Conservation (phyloP, 805 yeast species). For the Candida ipomoeae region DNA sequence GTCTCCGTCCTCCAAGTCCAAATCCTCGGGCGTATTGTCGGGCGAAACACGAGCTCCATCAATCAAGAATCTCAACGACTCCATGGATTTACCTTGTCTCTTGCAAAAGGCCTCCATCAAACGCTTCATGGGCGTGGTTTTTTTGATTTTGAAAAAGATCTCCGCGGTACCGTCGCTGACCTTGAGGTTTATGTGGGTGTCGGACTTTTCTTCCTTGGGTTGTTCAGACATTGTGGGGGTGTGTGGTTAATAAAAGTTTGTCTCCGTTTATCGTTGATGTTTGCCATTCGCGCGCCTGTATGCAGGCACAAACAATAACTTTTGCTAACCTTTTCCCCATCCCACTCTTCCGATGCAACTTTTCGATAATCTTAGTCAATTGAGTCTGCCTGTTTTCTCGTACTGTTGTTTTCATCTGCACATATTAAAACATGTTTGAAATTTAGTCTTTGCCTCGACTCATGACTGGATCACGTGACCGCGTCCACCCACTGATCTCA, state of each 20-base stretch:
- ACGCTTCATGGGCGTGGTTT: constrained; percentile 86
- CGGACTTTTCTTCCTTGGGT: constrained; percentile 20
- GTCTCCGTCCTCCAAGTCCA: constrained; percentile 94
- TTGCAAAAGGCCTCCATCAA: constrained; percentile 97
- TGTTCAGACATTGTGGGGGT: constrained; percentile 16
- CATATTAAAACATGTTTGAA: too few species aligned
- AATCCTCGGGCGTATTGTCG: constrained; percentile 86
- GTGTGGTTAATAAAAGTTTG: background rate
- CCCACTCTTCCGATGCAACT: too few species aligned
- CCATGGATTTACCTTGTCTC: constrained; percentile 88
- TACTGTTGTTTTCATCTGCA: too few species aligned
- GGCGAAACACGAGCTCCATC: constrained; percentile 90
- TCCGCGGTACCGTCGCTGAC: constrained; percentile 94
- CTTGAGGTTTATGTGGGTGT: constrained; percentile 83
- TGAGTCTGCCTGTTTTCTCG: too few species aligned
- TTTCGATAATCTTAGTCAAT: too few species aligned
- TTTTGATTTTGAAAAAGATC: constrained; percentile 91
- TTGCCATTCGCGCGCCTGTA: constrained; percentile 6
- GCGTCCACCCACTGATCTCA: too few species aligned
- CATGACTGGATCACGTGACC: too few species aligned
- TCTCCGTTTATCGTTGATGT: constrained; percentile 2
- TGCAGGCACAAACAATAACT: background rate
- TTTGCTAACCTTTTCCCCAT: too few species aligned
- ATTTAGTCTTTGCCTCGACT: too few species aligned
- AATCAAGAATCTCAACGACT: constrained; percentile 78